Percentiles rank a stretch among this genome's conserved stretches.
These are phyloP conservation scores for Schizochytrium sp. DNA, from an alignment of 108 stramenopile species.

Conservation along the genomic window DNA sequence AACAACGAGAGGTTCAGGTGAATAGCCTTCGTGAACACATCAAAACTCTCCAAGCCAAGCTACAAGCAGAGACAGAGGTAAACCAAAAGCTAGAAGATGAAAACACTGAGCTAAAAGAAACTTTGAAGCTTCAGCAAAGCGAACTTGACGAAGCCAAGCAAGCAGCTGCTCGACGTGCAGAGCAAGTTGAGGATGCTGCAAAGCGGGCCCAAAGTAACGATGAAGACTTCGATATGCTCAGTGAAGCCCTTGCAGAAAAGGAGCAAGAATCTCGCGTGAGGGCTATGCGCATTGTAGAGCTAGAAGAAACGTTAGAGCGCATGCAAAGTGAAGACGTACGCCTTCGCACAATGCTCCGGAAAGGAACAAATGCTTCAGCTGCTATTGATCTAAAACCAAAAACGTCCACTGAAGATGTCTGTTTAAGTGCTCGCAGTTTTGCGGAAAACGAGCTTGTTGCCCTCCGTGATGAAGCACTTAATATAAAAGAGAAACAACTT, in stretches of 20 bases:
- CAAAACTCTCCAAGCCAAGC: neutral
- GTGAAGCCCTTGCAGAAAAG: conserved; percentile 40
- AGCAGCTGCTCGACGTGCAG: neutral
- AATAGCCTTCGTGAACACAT: neutral
- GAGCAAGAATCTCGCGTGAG: neutral
- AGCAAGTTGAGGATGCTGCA: neutral
- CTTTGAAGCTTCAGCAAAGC: neutral
- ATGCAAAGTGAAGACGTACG: neutral
- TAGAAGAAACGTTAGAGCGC: neutral
- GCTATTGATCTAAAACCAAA: too few species aligned
- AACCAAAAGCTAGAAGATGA: neutral
- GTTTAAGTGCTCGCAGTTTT: conserved; percentile 53
- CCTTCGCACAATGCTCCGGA: neutral
- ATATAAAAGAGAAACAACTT: conserved; percentile 13
- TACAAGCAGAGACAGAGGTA: neutral
- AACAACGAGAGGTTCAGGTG: conserved; percentile 26
- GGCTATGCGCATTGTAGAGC: neutral
- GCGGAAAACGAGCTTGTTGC: conserved; percentile 47
- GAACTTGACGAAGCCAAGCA: neutral
- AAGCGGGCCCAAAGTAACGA: neutral
- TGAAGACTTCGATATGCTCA: conserved; percentile 43
- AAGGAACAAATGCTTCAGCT: neutral
- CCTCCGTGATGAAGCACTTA: conserved; percentile 29
- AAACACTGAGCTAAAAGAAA: neutral
- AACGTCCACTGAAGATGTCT: conserved; percentile 26